Conservation (phyloP, 1,139 yeast genomes). For the Scheffersomyces illinoinensis region DNA sequence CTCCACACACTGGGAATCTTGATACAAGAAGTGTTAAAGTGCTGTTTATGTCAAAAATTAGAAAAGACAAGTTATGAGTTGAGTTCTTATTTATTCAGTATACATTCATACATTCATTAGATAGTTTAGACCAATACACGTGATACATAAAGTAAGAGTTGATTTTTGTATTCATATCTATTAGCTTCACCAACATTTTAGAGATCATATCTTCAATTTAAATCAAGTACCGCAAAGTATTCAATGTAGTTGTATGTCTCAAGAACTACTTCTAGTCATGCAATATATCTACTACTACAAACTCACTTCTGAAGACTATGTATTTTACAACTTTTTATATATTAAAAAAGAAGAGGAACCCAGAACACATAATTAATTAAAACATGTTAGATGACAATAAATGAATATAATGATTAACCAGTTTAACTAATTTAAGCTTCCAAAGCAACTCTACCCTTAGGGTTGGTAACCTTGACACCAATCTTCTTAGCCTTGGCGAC, state of each 20-base stretch:
- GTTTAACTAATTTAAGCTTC: constrained; percentile 68
- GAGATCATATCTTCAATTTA: no score
- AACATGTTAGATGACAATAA: not conserved
- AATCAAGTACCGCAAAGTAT: no score
- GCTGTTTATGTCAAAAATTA: constrained; percentile 1
- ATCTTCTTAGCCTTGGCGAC: constrained; percentile 97
- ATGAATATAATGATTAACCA: not conserved
- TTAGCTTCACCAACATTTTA: no score
- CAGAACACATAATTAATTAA: not conserved
- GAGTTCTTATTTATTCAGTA: constrained; percentile 1
- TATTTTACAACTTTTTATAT: not conserved
- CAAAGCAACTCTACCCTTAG: constrained; percentile 97
- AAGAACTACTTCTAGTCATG: no score
- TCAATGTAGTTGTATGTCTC: no score
- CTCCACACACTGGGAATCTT: not conserved
- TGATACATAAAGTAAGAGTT: not conserved
- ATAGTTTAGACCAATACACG: not conserved
- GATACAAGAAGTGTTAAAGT: not conserved
- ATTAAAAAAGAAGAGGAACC: constrained; percentile 1
- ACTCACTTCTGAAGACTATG: not conserved
- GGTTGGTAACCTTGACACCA: constrained; percentile 99
- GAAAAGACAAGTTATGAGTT: constrained; percentile 2
- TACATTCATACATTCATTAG: constrained; percentile 7
- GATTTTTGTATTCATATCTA: not conserved
- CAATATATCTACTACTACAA: not conserved